Evolutionary conservation across 2,329 filamentous ascomycete genomes (phyloP).

Genomic region (Ophiocordyceps unilateralis): DNA sequence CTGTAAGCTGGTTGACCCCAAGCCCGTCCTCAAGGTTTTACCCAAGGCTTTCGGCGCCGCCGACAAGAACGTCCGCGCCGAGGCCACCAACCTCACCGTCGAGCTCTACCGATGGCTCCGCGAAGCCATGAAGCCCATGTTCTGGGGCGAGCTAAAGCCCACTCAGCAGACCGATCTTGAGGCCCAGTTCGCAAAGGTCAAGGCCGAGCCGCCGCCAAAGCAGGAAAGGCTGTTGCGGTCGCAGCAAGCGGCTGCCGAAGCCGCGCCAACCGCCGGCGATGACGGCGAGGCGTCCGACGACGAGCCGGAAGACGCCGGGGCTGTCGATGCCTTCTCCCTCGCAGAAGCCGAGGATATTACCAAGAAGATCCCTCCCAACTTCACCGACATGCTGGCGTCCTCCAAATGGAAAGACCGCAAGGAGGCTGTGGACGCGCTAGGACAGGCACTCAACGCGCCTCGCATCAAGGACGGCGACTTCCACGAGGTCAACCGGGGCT

Average conservation of each 20-base stretch:
- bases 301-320: slow-evolving; percentile 32
- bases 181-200: slow-evolving; percentile 83
- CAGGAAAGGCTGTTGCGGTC: slow-evolving; percentile 78
- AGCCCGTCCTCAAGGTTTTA: slow-evolving; percentile 71
- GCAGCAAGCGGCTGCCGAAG: slow-evolving; percentile 69
- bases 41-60: slow-evolving; percentile 90
- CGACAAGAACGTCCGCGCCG: slow-evolving; percentile 93
- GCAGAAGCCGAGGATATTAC: slow-evolving; percentile 78
- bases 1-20: slow-evolving; percentile 85
- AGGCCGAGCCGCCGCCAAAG: slow-evolving; percentile 71
- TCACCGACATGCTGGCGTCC: slow-evolving; percentile 68
- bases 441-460: slow-evolving; percentile 62
- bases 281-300: slow-evolving; percentile 40
- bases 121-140: slow-evolving; percentile 95
- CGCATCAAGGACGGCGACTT: slow-evolving; percentile 85
- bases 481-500: slow-evolving; percentile 61
- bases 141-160: slow-evolving; percentile 89
- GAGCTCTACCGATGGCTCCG: slow-evolving; percentile 95
- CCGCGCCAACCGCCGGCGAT: slow-evolving; percentile 44
- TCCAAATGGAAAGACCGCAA: slow-evolving; percentile 98
- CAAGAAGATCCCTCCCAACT: slow-evolving; percentile 64
- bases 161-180: slow-evolving; percentile 92
- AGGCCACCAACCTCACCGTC: slow-evolving; percentile 78
- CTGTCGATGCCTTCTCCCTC: slow-evolving; percentile 66
- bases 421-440: slow-evolving; percentile 74